These are phyloP conservation scores for Penicillium canariense DNA, from an alignment of 495 filamentous ascomycete genomes.

Conservation along the genomic window DNA sequence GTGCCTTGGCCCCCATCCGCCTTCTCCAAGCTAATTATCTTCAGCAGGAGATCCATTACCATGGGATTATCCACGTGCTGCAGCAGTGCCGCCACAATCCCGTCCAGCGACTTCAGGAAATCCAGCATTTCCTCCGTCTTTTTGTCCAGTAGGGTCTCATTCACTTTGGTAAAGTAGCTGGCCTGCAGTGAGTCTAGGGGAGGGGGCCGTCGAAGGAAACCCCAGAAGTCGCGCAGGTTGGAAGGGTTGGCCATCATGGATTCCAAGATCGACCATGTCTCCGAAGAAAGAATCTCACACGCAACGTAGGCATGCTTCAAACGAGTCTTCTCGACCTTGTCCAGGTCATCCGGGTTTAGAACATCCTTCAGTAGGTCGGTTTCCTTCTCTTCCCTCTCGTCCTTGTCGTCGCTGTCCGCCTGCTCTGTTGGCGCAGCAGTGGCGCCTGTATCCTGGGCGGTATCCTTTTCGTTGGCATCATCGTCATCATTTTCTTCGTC, in stretches of 20 bases:
- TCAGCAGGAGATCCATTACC: constrained; percentile 97
- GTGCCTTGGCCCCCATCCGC: constrained; percentile 87
- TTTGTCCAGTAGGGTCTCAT: constrained; percentile 92
- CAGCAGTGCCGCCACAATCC: constrained; percentile 78
- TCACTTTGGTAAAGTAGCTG: constrained; percentile 98
- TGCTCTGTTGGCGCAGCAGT: constrained; percentile 20
- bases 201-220: constrained; percentile 73
- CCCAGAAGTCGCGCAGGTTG: constrained; percentile 82
- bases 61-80: constrained; percentile 96
- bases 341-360: constrained; percentile 58
- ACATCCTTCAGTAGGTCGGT: constrained; percentile 47
- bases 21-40: constrained; percentile 96
- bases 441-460: constrained; percentile 37
- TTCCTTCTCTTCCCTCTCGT: constrained; percentile 40
- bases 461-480: constrained; percentile 39
- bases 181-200: constrained; percentile 90
- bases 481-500: constrained; percentile 63
- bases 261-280: constrained; percentile 94
- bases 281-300: constrained; percentile 90
- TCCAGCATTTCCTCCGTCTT: constrained; percentile 96
- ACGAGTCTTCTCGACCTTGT: constrained; percentile 79
- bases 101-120: constrained; percentile 77
- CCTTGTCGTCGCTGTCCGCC: constrained; percentile 5
- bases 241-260: constrained; percentile 81
- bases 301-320: constrained; percentile 89